Evolutionary conservation across 1,139 yeast genomes (phyloP).

Genomic region (Geotrichum europaeum): DNA sequence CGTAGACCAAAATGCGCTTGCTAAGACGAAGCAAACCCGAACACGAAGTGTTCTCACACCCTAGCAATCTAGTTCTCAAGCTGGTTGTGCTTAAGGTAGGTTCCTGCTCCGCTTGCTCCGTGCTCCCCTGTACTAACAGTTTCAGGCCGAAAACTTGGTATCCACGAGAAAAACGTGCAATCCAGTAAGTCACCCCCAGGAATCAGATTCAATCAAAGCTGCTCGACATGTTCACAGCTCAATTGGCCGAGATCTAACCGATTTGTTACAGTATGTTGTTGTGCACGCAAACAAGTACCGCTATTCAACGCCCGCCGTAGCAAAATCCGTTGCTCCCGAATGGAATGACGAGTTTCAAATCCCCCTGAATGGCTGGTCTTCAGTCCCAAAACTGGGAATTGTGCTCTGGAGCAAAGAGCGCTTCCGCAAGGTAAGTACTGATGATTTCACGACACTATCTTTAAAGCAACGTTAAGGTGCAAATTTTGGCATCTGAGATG

Average conservation of each 20-base stretch:
- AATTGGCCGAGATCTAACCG: neutral
- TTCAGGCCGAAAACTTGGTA: slow-evolving; percentile 7
- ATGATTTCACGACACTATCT: neutral
- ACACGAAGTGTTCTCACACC: neutral
- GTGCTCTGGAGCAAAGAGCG: slow-evolving; percentile 37
- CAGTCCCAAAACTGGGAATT: slow-evolving; percentile 29
- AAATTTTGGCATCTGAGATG: neutral
- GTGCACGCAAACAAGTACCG: slow-evolving; percentile 11
- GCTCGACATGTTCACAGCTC: neutral
- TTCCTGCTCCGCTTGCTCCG: neutral
- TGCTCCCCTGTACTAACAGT: neutral
- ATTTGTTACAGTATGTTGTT: slow-evolving; percentile 7
- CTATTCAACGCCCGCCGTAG: slow-evolving; percentile 13
- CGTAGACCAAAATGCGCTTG: neutral
- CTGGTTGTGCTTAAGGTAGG: slow-evolving; percentile 18
- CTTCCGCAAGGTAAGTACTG: slow-evolving; percentile 23
- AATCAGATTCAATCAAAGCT: too few relatives aligned
- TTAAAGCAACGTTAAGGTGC: neutral
- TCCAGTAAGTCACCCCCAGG: slow-evolving; percentile 3
- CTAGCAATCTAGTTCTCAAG: slow-evolving; percentile 14
- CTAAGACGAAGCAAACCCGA: neutral
- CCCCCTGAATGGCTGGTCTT: slow-evolving; percentile 25
- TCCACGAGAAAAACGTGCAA: slow-evolving; percentile 2
- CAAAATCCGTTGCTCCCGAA: slow-evolving; percentile 26
- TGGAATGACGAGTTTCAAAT: slow-evolving; percentile 36